Evolutionary conservation across 805 yeast species (phyloP).

Genomic region (Candida broadrunensis): DNA sequence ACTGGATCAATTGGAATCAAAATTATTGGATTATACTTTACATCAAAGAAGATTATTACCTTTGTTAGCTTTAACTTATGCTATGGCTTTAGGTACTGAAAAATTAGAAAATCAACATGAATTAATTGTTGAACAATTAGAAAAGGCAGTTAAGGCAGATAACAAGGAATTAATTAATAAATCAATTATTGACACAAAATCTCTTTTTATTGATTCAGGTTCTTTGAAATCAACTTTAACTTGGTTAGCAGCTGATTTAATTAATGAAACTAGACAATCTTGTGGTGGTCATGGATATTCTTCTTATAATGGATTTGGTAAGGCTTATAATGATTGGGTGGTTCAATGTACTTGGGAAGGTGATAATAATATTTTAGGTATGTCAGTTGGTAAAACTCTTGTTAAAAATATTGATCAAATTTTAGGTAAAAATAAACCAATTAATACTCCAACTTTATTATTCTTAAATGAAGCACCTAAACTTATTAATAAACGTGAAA

Average conservation of each 20-base stretch:
- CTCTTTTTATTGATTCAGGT: constrained; percentile 43
- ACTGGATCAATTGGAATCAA: constrained; percentile 28
- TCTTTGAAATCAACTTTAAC: constrained; percentile 43
- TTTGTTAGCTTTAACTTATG: constrained; percentile 39
- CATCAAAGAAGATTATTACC: constrained; percentile 47
- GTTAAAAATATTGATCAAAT: constrained; percentile 45
- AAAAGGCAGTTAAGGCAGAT: constrained; percentile 31
- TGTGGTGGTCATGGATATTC: constrained; percentile 51
- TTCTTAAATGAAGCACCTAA: background rate
- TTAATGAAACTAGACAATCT: constrained; percentile 42
- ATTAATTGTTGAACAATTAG: constrained; percentile 28
- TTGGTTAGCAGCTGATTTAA: constrained; percentile 42
- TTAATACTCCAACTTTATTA: background rate
- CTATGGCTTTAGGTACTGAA: constrained; percentile 35
- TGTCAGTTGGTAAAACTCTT: constrained; percentile 40
- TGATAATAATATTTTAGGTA: constrained; percentile 44
- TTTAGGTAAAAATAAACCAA: constrained; percentile 18
- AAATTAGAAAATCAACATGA: constrained; percentile 35
- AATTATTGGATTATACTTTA: constrained; percentile 43
- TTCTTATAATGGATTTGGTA: constrained; percentile 43
- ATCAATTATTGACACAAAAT: constrained; percentile 37
- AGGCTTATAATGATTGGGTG: constrained; percentile 44
- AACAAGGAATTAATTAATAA: constrained; percentile 28
- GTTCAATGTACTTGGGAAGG: constrained; percentile 52
- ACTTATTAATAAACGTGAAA: background rate